Percentiles rank a stretch among this genome's conserved stretches.
These are phyloP conservation scores for Oryza glumipatula DNA, from an alignment of 176 grass and related monocot species.

Conservation along the genomic window DNA sequence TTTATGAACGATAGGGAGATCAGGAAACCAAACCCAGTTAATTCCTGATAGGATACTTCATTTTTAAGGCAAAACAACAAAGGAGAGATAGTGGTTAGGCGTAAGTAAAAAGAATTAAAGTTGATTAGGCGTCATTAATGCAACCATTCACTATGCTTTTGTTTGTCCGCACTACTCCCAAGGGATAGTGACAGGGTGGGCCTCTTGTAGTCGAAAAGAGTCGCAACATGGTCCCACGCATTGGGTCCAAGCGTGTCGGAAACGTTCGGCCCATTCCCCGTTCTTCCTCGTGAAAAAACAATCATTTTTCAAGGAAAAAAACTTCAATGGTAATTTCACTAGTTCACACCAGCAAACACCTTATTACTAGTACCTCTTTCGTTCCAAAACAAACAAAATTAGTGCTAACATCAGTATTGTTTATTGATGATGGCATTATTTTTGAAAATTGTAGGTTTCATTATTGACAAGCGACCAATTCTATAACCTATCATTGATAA, in stretches of 20 bases:
- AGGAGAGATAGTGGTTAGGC: background rate
- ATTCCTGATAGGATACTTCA: background rate
- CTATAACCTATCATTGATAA: too few species aligned
- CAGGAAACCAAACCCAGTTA: background rate
- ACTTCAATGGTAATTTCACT: background rate
- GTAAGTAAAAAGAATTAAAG: slow-evolving; percentile 6
- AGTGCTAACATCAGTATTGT: too few species aligned
- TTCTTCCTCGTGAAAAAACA: background rate
- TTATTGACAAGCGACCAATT: too few species aligned
- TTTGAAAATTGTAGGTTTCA: too few species aligned
- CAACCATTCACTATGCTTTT: slow-evolving; percentile 34
- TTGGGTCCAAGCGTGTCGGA: slow-evolving; percentile 19
- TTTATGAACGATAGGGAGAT: too few species aligned
- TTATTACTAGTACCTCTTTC: too few species aligned
- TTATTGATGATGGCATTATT: too few species aligned
- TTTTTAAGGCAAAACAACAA: background rate
- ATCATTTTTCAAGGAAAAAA: background rate
- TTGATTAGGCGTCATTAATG: slow-evolving; percentile 29
- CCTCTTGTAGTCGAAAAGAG: slow-evolving; percentile 36
- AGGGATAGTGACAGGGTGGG: slow-evolving; percentile 41
- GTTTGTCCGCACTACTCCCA: slow-evolving; percentile 32
- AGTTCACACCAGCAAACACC: too few species aligned
- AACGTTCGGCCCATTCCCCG: slow-evolving; percentile 6
- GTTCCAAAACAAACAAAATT: too few species aligned
- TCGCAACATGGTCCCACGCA: slow-evolving; percentile 22